Percentiles rank a stretch among this genome's conserved stretches.
These are phyloP conservation scores for Thelephora terrestris DNA, from an alignment of 1,284 basidiomycete species.

Conservation along the genomic window DNA sequence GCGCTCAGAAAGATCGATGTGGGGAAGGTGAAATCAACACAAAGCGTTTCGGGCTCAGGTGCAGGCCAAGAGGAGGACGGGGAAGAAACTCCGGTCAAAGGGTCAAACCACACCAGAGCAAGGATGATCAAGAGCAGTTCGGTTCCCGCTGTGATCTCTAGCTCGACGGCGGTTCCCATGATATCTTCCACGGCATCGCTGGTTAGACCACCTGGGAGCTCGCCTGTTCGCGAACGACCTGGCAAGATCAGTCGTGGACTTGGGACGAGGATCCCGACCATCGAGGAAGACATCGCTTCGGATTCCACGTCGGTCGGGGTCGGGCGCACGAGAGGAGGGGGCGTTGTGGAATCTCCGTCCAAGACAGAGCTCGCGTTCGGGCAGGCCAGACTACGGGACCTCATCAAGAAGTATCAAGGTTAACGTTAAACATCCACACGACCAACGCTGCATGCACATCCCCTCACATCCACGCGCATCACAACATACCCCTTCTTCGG, in stretches of 20 bases:
- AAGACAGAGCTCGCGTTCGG: slow-evolving; percentile 54
- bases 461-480: background rate
- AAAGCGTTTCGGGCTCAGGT: background rate
- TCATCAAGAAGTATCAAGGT: slow-evolving; percentile 72
- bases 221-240: background rate
- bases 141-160: slow-evolving; percentile 56
- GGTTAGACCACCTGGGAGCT: slow-evolving; percentile 32
- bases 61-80: background rate
- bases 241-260: background rate
- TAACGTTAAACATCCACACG: too few relatives aligned
- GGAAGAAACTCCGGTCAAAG: background rate
- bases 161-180: slow-evolving; percentile 58
- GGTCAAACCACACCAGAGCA: slow-evolving; percentile 9
- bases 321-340: background rate
- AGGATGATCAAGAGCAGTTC: slow-evolving; percentile 41
- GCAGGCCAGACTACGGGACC: slow-evolving; percentile 59
- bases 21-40: background rate
- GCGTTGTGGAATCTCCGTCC: slow-evolving; percentile 4
- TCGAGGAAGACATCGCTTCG: background rate
- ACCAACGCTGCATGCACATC: too few relatives aligned
- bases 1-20: background rate
- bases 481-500: background rate
- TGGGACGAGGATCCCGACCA: background rate
- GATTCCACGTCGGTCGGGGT: background rate
- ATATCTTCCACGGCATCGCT: slow-evolving; percentile 67